Evolutionary conservation across 495 filamentous ascomycete species (phyloP).

Genomic region (Hapsidospora chrysogenum): DNA sequence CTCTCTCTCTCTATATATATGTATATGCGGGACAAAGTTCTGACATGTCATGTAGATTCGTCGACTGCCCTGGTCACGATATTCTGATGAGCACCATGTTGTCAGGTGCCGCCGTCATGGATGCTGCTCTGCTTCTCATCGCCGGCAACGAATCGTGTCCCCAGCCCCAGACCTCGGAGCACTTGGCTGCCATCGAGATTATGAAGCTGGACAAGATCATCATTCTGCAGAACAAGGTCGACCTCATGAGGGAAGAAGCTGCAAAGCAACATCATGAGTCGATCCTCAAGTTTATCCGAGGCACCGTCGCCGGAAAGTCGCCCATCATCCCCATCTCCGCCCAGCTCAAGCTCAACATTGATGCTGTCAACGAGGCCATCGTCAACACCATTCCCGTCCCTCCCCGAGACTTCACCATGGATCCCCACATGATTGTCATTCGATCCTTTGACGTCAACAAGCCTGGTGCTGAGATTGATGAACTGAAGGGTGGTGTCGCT

Average conservation of each 20-base stretch:
- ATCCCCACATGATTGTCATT: constrained; percentile 96
- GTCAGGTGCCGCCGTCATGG: constrained; percentile 98
- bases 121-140: constrained; percentile 88
- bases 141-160: constrained; percentile 98
- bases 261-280: constrained; percentile 87
- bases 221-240: constrained; percentile 98
- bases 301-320: constrained; percentile 88
- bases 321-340: constrained; percentile 97
- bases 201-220: constrained; percentile 98
- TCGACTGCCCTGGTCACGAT: constrained; percentile 98
- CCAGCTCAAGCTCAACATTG: constrained; percentile 98
- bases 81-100: constrained; percentile 99
- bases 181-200: constrained; percentile 96
- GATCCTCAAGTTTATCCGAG: constrained; percentile 93
- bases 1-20: background rate
- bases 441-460: constrained; percentile 99
- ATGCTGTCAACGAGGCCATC: constrained; percentile 89
- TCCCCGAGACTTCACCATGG: constrained; percentile 68
- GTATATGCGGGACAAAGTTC: background rate
- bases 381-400: constrained; percentile 88
- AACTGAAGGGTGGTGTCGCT: constrained; percentile 95
- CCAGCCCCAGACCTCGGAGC: constrained; percentile 97
- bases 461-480: constrained; percentile 98
- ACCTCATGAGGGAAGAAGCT: constrained; percentile 86
- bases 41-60: constrained; percentile 41